Evolutionary conservation across 495 filamentous ascomycete species (phyloP).

Genomic region (Aspergillus homomorphus): DNA sequence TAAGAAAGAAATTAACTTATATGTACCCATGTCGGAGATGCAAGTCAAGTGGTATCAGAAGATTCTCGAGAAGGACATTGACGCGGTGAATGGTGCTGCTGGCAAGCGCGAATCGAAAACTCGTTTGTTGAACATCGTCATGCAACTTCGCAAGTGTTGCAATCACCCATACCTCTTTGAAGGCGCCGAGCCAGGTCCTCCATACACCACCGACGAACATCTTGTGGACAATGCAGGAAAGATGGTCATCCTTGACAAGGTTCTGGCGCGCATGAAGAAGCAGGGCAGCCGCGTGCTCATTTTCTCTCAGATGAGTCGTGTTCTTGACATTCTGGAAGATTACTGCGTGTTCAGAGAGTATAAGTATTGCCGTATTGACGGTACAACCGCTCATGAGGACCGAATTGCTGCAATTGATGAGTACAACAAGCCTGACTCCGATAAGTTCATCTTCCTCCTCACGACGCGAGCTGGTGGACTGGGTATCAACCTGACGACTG

Average conservation of each 20-base stretch:
- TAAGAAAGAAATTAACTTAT: conserved; percentile 96
- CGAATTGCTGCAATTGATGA: conserved; percentile 97
- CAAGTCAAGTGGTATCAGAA: conserved; percentile 99
- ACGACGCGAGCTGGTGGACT: conserved; percentile 95
- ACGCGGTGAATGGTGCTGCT: conserved; percentile 94
- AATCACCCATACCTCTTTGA: conserved; percentile 99
- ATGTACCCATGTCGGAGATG: conserved; percentile 99
- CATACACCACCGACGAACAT: conserved; percentile 98
- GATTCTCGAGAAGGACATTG: conserved; percentile 98
- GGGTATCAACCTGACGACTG: conserved; percentile 96
- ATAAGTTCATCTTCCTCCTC: conserved; percentile 97
- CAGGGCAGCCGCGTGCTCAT: conserved; percentile 92
- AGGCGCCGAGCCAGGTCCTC: conserved; percentile 93
- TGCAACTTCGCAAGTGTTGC: conserved; percentile 99
- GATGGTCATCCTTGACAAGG: conserved; percentile 95
- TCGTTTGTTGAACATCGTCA: conserved; percentile 97
- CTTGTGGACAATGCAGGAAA: conserved; percentile 91
- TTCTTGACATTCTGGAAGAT: conserved; percentile 95
- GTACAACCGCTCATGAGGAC: conserved; percentile 94
- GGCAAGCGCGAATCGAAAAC: conserved; percentile 99
- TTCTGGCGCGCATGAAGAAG: conserved; percentile 76
- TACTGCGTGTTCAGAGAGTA: conserved; percentile 94
- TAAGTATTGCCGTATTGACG: conserved; percentile 97
- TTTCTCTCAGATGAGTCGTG: conserved; percentile 98
- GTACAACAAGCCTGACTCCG: conserved; percentile 92